These are phyloP conservation scores for Neonectria neomacrospora DNA, from an alignment of 2,329 filamentous ascomycete species.

Conservation along the genomic window DNA sequence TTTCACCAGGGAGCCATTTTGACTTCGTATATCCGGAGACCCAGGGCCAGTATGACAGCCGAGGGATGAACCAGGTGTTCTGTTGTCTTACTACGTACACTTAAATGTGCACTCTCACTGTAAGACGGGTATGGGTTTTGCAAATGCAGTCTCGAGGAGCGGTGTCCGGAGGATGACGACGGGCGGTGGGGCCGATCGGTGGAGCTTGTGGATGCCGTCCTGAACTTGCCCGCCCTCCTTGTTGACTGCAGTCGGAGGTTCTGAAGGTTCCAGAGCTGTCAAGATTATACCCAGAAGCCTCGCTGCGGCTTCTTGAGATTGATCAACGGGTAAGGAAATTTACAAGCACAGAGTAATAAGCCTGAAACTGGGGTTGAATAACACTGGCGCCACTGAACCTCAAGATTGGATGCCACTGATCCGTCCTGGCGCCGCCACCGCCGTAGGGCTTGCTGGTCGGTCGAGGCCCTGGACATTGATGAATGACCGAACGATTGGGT, in stretches of 20 bases:
- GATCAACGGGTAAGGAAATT: neutral
- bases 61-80: neutral
- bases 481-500: neutral
- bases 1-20: neutral
- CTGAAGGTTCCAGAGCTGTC: neutral
- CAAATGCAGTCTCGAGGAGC: constrained; percentile 1
- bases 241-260: neutral
- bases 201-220: constrained; percentile 23
- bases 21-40: neutral
- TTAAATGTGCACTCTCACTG: neutral
- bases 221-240: constrained; percentile 13
- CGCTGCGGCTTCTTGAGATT: neutral
- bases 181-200: constrained; percentile 36
- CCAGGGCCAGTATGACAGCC: neutral
- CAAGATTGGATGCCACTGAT: constrained; percentile 3
- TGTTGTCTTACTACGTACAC: neutral
- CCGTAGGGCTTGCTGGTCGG: constrained; percentile 12
- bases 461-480: neutral
- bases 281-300: neutral
- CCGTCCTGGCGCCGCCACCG: constrained; percentile 13
- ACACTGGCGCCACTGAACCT: neutral
- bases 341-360: neutral
- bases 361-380: neutral
- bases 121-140: neutral
- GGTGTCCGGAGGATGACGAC: constrained; percentile 14